Evolutionary conservation across 192 early-diverging fungal genomes (phyloP).

Genomic region (Mortierella claussenii): DNA sequence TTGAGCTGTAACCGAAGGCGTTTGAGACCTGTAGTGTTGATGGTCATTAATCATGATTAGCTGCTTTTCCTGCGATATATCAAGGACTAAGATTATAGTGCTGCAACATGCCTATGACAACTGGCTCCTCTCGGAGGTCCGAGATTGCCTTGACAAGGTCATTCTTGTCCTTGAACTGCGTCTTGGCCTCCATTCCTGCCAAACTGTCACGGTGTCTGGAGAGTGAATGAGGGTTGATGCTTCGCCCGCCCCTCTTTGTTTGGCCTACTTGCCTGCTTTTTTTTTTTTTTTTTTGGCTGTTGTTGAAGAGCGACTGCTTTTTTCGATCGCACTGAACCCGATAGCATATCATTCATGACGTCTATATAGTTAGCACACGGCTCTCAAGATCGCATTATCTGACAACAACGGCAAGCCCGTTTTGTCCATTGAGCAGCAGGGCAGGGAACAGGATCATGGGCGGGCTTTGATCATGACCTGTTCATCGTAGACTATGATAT

Average conservation of each 20-base stretch:
- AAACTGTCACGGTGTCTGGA: constrained; percentile 13
- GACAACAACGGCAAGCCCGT: too few species aligned
- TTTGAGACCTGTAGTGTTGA: constrained; percentile 36
- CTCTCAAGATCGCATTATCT: too few species aligned
- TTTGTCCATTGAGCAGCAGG: too few species aligned
- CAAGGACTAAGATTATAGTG: too few species aligned
- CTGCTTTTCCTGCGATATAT: too few species aligned
- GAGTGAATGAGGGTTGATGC: constrained; percentile 4
- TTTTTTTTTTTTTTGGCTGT: constrained; percentile 14
- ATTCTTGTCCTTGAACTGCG: constrained; percentile 48
- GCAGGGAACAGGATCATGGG: too few species aligned
- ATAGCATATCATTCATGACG: too few species aligned
- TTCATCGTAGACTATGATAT: too few species aligned
- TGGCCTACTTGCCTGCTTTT: background rate
- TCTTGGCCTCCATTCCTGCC: constrained; percentile 37
- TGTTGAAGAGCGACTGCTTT: constrained; percentile 3
- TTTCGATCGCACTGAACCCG: background rate
- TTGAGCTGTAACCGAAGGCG: constrained; percentile 48
- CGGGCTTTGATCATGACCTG: too few species aligned
- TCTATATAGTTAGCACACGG: too few species aligned
- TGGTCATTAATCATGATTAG: too few species aligned
- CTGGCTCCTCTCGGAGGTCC: constrained; percentile 25
- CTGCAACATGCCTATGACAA: constrained; percentile 27
- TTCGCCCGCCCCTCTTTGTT: background rate
- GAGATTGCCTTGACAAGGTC: constrained; percentile 49